phyloP scores from a whole-genome alignment of 106 monocot species.

The Dendrobium officinale region DNA sequence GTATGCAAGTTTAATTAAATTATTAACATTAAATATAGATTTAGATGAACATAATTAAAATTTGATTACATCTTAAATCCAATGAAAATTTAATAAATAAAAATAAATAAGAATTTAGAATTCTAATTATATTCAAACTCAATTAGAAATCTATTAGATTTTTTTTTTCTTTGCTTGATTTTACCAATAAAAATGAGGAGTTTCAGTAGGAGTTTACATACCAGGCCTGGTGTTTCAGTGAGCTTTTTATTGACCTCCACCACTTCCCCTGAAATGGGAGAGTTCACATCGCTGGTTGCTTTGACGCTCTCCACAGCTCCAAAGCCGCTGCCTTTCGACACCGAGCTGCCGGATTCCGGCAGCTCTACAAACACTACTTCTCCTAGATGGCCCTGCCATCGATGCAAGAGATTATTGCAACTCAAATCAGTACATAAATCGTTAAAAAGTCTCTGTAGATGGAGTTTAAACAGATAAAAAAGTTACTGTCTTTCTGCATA shows the following conservation, averaged over 20 bases:
- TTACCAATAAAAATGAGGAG: too few relatives aligned
- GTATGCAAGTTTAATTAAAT: too few relatives aligned
- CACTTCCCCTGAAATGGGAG: constrained; percentile 67
- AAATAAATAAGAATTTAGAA: not conserved
- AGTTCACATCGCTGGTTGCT: constrained; percentile 59
- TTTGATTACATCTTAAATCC: too few relatives aligned
- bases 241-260: constrained; percentile 54
- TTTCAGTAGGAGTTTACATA: not conserved
- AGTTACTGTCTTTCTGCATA: too few relatives aligned
- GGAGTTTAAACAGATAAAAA: not conserved
- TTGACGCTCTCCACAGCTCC: constrained; percentile 77
- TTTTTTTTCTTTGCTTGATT: not conserved
- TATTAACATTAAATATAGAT: too few relatives aligned
- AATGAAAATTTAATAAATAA: not conserved
- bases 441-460: not conserved
- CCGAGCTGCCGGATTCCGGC: constrained; percentile 32
- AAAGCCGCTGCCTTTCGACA: constrained; percentile 38
- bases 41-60: too few relatives aligned
- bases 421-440: not conserved
- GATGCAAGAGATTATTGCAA: not conserved
- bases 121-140: too few relatives aligned
- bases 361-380: constrained; percentile 72
- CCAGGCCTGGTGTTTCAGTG: constrained; percentile 47
- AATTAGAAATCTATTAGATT: not conserved
- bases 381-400: constrained; percentile 44